Conservation (phyloP, 2,329 filamentous ascomycete genomes). For the Aspergillus clavatus region DNA sequence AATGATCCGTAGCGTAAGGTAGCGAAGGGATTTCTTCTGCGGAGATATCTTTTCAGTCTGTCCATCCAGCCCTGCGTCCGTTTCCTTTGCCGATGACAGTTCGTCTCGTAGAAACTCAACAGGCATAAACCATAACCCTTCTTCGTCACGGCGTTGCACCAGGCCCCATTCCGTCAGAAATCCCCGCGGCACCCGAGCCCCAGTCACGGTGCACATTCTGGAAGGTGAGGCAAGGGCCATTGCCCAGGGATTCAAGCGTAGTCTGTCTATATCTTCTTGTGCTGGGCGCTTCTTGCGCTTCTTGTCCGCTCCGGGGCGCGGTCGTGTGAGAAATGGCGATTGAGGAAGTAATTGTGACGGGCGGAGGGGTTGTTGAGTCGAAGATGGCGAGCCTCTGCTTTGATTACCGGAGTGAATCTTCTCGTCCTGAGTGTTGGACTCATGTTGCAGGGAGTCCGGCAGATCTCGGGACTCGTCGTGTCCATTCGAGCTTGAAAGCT, state of each 20-base stretch:
- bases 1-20: slow-evolving; percentile 25
- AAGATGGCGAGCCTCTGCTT: background rate
- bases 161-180: slow-evolving; percentile 35
- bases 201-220: slow-evolving; percentile 32
- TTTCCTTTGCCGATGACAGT: slow-evolving; percentile 9
- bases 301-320: slow-evolving; percentile 15
- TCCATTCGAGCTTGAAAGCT: slow-evolving; percentile 12
- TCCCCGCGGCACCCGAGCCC: slow-evolving; percentile 28
- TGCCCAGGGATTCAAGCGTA: slow-evolving; percentile 40
- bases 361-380: background rate
- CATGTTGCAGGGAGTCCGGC: background rate
- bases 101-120: slow-evolving; percentile 29
- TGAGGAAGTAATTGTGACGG: slow-evolving; percentile 34
- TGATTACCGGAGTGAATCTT: background rate
- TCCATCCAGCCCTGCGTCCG: background rate
- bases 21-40: slow-evolving; percentile 5
- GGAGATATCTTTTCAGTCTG: background rate
- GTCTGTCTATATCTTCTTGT: slow-evolving; percentile 22
- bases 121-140: slow-evolving; percentile 32
- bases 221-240: slow-evolving; percentile 34
- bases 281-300: slow-evolving; percentile 23
- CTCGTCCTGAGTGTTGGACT: background rate
- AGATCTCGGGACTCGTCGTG: background rate
- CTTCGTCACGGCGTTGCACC: slow-evolving; percentile 25
- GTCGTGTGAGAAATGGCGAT: slow-evolving; percentile 30